phyloP scores from a whole-genome alignment of 441 rosid genomes.

The Capsella rubella region DNA sequence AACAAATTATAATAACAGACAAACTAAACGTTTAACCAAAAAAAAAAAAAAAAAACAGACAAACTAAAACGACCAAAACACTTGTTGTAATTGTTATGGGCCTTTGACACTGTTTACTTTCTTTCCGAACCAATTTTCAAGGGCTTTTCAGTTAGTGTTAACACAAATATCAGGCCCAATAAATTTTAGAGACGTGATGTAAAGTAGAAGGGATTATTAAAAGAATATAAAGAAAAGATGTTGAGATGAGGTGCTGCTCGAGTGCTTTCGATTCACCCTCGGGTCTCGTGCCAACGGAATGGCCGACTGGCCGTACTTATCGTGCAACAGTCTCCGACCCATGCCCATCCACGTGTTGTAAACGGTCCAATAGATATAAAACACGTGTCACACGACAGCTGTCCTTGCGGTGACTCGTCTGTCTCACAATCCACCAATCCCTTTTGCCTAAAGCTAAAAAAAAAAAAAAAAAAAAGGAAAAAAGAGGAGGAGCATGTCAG shows the following conservation, averaged over 20 bases:
- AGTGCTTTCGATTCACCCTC: not conserved
- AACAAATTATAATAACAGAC: too few relatives aligned
- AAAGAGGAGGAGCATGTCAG: slow-evolving; percentile 5
- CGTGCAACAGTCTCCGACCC: slow-evolving; percentile 29
- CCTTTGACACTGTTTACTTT: not conserved
- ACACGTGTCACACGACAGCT: slow-evolving; percentile 18
- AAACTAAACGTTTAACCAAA: too few relatives aligned
- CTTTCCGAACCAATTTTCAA: not conserved
- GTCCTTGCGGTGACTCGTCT: slow-evolving; percentile 18
- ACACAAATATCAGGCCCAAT: slow-evolving; percentile 21
- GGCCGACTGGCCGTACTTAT: slow-evolving; percentile 34
- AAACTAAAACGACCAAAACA: too few relatives aligned
- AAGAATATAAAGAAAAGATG: not conserved
- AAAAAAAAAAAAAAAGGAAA: not conserved
- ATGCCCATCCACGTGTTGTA: slow-evolving; percentile 23
- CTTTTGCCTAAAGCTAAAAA: slow-evolving; percentile 26
- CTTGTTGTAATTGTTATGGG: not conserved
- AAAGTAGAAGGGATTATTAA: not conserved
- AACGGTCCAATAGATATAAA: slow-evolving; percentile 10
- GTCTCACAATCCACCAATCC: slow-evolving; percentile 30
- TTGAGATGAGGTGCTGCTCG: not conserved
- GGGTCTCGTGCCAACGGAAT: slow-evolving; percentile 38
- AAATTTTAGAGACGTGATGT: not conserved
- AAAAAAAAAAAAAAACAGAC: too few relatives aligned
- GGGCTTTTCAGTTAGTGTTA: not conserved